These are phyloP conservation scores for Suillus subaureus DNA, from an alignment of 768 basidiomycete species.

Conservation along the genomic window DNA sequence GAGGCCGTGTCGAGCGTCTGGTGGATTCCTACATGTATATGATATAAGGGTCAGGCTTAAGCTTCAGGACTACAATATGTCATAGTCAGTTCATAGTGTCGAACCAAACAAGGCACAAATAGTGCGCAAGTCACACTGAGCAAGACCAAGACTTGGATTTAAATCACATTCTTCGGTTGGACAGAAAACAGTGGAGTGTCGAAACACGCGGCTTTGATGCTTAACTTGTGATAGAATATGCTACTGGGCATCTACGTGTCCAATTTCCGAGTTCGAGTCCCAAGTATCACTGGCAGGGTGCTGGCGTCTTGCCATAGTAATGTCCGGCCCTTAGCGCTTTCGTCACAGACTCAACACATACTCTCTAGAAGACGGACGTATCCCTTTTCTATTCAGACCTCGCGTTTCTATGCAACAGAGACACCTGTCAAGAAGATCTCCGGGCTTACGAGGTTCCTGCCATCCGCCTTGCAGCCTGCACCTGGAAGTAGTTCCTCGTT, in stretches of 20 bases:
- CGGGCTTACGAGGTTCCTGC: slow-evolving; percentile 30
- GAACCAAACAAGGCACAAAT: slow-evolving; percentile 4
- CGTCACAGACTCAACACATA: neutral
- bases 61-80: too few species aligned
- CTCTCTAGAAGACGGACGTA: neutral
- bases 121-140: neutral
- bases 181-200: neutral
- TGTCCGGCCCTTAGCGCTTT: neutral
- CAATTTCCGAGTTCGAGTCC: neutral
- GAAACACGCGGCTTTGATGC: neutral
- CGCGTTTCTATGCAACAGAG: slow-evolving; percentile 18
- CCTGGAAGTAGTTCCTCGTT: slow-evolving; percentile 61
- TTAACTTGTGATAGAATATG: slow-evolving; percentile 4
- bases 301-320: slow-evolving; percentile 8
- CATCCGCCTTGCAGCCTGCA: slow-evolving; percentile 36
- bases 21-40: neutral
- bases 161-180: neutral
- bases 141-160: neutral
- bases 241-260: slow-evolving; percentile 6
- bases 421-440: slow-evolving; percentile 11
- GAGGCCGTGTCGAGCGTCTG: neutral
- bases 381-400: neutral
- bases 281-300: neutral
- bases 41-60: too few species aligned
- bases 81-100: neutral